Evolutionary conservation across 1,139 yeast species (phyloP).

Genomic region (Yamadazyma dushanensis): DNA sequence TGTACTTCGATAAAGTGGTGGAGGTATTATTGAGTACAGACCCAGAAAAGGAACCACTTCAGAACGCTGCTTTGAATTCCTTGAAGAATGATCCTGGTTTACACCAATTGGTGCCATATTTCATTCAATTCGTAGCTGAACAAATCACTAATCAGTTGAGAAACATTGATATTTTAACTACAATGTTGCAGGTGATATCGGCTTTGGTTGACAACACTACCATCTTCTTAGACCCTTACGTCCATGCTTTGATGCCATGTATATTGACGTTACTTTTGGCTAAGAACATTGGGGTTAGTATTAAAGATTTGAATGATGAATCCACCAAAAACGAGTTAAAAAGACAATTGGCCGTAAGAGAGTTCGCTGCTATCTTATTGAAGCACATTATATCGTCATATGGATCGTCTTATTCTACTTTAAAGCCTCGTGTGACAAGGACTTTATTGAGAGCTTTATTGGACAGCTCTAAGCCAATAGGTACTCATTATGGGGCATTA

Average conservation of each 20-base stretch:
- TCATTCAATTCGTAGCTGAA: constrained; percentile 94
- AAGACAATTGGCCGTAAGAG: constrained; percentile 67
- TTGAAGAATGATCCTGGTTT: constrained; percentile 91
- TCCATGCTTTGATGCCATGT: constrained; percentile 96
- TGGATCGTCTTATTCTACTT: constrained; percentile 84
- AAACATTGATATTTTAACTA: constrained; percentile 69
- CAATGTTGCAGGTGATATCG: constrained; percentile 87
- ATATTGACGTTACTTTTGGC: constrained; percentile 86
- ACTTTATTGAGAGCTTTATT: constrained; percentile 88
- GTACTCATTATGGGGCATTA: constrained; percentile 91
- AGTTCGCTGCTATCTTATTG: constrained; percentile 81
- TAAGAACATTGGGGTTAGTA: constrained; percentile 73
- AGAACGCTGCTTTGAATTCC: constrained; percentile 80
- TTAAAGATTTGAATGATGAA: constrained; percentile 32
- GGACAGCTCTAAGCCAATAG: constrained; percentile 73
- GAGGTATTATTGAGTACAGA: constrained; percentile 69
- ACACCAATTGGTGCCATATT: constrained; percentile 94
- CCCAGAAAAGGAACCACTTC: constrained; percentile 58
- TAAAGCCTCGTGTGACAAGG: constrained; percentile 92
- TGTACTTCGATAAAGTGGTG: constrained; percentile 89
- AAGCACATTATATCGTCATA: constrained; percentile 75
- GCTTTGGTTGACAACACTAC: constrained; percentile 84
- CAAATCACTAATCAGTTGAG: constrained; percentile 88
- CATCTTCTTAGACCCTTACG: constrained; percentile 90
- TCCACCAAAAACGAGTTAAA: constrained; percentile 33